Percentiles rank a stretch among this genome's conserved stretches.
These are phyloP conservation scores for Trametes coccinea DNA, from an alignment of 768 basidiomycete species.

Conservation along the genomic window DNA sequence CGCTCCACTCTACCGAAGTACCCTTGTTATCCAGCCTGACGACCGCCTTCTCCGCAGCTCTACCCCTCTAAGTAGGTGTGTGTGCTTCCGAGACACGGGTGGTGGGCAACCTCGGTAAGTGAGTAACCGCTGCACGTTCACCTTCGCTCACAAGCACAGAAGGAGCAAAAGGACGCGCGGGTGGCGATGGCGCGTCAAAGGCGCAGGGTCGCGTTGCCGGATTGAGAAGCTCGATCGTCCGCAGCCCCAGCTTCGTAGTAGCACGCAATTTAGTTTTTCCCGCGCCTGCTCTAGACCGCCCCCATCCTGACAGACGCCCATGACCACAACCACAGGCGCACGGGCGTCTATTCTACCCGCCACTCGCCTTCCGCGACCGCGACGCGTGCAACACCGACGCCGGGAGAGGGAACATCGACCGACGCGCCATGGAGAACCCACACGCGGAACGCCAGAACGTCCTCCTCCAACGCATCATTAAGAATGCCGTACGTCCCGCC, in stretches of 20 bases:
- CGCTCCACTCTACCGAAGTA: not conserved
- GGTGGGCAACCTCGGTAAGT: too few relatives aligned
- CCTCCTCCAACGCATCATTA: conserved; percentile 85
- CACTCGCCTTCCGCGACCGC: conserved; percentile 6
- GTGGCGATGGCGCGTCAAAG: too few relatives aligned
- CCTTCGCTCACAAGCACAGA: too few relatives aligned
- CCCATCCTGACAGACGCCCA: not conserved
- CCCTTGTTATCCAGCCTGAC: not conserved
- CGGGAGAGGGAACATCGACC: not conserved
- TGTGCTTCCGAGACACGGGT: not conserved
- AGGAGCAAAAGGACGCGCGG: too few relatives aligned
- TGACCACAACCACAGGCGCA: not conserved
- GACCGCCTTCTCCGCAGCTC: not conserved
- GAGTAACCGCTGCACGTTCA: too few relatives aligned
- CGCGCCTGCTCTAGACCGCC: not conserved
- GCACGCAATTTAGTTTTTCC: not conserved
- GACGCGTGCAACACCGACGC: not conserved
- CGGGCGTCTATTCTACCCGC: not conserved
- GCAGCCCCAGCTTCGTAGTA: not conserved
- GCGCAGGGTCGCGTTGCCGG: too few relatives aligned
- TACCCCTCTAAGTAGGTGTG: too few relatives aligned
- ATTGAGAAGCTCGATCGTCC: not conserved
- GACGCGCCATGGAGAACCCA: conserved; percentile 81
- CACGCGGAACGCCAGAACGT: conserved; percentile 92
- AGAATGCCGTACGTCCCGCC: conserved; percentile 69